Evolutionary conservation across 2,329 filamentous ascomycete species (phyloP).

Genomic region (Fusarium globosum): DNA sequence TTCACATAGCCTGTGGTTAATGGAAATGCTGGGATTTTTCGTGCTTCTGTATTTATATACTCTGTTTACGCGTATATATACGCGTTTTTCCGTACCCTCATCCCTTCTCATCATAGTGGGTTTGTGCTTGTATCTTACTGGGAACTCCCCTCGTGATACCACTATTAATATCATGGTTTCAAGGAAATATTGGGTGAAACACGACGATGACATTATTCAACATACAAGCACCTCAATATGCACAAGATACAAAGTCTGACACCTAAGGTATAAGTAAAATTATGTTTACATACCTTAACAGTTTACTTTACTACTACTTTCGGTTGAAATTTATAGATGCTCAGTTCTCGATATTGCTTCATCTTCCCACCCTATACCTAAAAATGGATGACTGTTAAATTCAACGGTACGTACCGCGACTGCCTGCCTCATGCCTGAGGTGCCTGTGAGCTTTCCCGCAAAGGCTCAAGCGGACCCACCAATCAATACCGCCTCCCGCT

Average conservation of each 20-base stretch:
- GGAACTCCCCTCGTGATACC: background rate
- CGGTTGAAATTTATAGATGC: background rate
- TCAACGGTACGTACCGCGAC: background rate
- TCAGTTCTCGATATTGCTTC: background rate
- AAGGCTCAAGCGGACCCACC: background rate
- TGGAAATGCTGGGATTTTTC: background rate
- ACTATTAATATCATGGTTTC: accelerated
- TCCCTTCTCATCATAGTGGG: background rate
- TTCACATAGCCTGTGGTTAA: background rate
- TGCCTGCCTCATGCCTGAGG: background rate
- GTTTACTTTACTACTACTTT: background rate
- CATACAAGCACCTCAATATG: background rate
- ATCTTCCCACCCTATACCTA: slow-evolving; percentile 20
- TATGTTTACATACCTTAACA: background rate
- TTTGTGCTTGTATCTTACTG: background rate
- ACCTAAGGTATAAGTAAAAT: background rate
- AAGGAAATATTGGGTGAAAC: background rate
- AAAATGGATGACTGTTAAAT: background rate
- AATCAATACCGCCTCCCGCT: slow-evolving; percentile 1
- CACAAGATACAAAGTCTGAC: background rate
- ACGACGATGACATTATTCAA: background rate
- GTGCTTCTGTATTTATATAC: background rate
- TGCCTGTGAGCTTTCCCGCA: background rate
- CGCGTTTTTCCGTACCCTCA: background rate
- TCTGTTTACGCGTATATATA: background rate